Evolutionary conservation across 208 protist species (phyloP), one percentile per base, ranked within the genome.

Genomic region (Vickermania spadyakhi): DNA sequence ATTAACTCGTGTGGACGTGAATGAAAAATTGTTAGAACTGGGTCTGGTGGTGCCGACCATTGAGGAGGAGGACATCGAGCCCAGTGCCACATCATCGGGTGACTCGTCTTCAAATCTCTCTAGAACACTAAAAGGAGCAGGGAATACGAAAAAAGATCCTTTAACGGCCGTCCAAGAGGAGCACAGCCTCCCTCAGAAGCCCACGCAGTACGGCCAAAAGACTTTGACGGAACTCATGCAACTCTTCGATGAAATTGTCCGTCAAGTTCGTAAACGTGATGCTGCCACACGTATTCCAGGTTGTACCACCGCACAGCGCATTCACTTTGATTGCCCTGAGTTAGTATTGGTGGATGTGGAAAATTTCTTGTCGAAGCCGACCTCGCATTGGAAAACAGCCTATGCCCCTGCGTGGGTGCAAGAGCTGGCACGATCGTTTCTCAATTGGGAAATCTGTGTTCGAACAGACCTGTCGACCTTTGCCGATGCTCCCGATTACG

Each of bases 401-500:
- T 49, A 59, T 1, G 80, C 74, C 3, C 89, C 89, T 28, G 69
- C 60, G 21, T 92, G 85, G 86, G 85, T 93, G 56, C 81, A 92
- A 58, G 85, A 93, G 53, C 73, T 93, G 1, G 89, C 83, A 0
- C 62, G 77, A 1, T 86, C 87, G 66, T 95, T 93, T 65, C 85
- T 77, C 62, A 89, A 88, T 63, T 95, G 89, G 86, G 89, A 95
- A 29, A 54, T 70, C 4, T 80, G 90, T 68, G 79, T 95, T 26
- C 89, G 89, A 53, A 84, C 68, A 2, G 89, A 95, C 54, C 62
- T 91, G 3, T 72, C 81, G 0, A 69, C 71, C 28, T 76, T 93
- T 21, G 75, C 69, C 22, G 85, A 95, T 52, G 84, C 89, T 45
- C 89, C 89, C 56, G 67, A 79, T 23, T 79, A 79, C 70, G 76